Evolutionary conservation across 306 rosid genomes (phyloP).

Genomic region (Arachis stenosperma): DNA sequence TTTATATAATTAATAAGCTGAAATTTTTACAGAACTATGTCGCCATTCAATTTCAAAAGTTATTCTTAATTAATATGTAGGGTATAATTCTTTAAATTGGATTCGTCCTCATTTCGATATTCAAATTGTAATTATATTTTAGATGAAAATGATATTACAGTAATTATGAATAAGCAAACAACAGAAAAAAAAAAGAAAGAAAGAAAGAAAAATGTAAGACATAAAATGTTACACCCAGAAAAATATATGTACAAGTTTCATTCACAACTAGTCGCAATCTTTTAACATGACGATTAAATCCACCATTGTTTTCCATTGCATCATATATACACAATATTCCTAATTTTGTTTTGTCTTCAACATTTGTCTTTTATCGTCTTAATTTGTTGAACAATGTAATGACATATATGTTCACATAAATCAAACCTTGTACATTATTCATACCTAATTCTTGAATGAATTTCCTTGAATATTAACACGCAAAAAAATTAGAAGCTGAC

Average conservation of each 20-base stretch:
- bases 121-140: too few species aligned
- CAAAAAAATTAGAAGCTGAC: slow-evolving; percentile 79
- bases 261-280: background rate
- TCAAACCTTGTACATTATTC: background rate
- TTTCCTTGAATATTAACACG: slow-evolving; percentile 33
- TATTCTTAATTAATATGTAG: background rate
- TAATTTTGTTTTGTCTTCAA: background rate
- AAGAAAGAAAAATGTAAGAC: background rate
- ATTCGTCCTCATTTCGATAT: too few species aligned
- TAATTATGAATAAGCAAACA: too few species aligned
- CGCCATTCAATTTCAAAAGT: background rate
- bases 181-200: too few species aligned
- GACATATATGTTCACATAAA: background rate
- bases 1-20: background rate
- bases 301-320: background rate
- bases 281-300: background rate
- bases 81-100: too few species aligned
- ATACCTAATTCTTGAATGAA: background rate
- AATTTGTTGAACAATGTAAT: background rate
- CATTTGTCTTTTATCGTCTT: background rate
- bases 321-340: background rate
- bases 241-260: background rate
- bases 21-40: background rate
- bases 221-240: background rate
- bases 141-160: too few species aligned